These are phyloP conservation scores for Phytomonas serpens DNA, from an alignment of 208 protist species.

Conservation along the genomic window DNA sequence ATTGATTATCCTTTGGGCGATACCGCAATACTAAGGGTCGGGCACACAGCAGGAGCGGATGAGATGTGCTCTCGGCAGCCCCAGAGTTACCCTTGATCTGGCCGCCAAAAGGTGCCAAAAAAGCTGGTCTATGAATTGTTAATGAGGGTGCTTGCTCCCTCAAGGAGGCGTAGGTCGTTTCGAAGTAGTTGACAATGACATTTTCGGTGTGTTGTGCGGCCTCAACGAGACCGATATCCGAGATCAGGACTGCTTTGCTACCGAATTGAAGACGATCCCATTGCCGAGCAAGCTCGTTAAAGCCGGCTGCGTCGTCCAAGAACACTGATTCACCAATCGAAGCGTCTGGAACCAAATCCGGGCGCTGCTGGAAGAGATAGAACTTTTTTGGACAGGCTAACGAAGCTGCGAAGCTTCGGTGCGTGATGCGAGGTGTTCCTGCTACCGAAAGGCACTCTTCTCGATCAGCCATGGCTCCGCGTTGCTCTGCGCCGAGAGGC, in stretches of 20 bases:
- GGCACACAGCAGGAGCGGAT: conserved; percentile 35
- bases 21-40: conserved; percentile 69
- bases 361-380: conserved; percentile 55
- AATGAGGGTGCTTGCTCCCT: conserved; percentile 75
- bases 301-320: conserved; percentile 79
- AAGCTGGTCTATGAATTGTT: conserved; percentile 79
- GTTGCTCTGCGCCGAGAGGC: conserved; percentile 46
- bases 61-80: background rate
- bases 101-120: conserved; percentile 41
- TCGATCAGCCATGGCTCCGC: conserved; percentile 53
- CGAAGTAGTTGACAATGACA: conserved; percentile 71
- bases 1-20: conserved; percentile 84
- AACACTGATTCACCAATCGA: conserved; percentile 73
- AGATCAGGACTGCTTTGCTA: conserved; percentile 66
- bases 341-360: conserved; percentile 41
- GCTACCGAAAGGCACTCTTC: conserved; percentile 75
- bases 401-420: conserved; percentile 59
- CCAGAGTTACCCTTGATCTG: background rate
- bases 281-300: conserved; percentile 79
- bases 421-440: conserved; percentile 48
- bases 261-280: conserved; percentile 86
- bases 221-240: conserved; percentile 48
- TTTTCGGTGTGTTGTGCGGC: conserved; percentile 68
- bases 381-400: conserved; percentile 82
- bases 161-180: conserved; percentile 56